A percentile compares a stretch with the other conserved stretches of the same genome.
These are phyloP conservation scores for Pythium phragmitis DNA, from an alignment of 352 stramenopile species.

Conservation along the genomic window DNA sequence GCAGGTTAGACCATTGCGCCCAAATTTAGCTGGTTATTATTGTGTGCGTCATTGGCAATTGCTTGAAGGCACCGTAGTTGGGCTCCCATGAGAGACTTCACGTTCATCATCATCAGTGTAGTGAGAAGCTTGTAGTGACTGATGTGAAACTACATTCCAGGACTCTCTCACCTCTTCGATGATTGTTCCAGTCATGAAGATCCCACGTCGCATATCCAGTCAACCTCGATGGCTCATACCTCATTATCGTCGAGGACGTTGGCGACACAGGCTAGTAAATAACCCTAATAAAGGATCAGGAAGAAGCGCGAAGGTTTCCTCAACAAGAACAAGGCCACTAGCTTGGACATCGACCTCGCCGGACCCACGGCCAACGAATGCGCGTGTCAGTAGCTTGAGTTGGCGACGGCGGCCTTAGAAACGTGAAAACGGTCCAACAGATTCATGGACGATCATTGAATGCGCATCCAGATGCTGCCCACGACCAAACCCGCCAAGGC, in stretches of 20 bases:
- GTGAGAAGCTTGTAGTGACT: too few relatives aligned
- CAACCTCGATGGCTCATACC: constrained; percentile 42
- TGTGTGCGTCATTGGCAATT: too few relatives aligned
- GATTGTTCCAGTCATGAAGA: too few relatives aligned
- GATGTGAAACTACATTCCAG: too few relatives aligned
- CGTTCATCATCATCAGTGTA: too few relatives aligned
- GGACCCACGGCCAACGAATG: constrained; percentile 41
- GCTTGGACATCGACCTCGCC: too few relatives aligned
- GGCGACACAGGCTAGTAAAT: constrained; percentile 58
- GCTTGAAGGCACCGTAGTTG: too few relatives aligned
- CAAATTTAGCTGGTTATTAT: too few relatives aligned
- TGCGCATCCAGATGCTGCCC: constrained; percentile 57
- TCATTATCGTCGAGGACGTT: constrained; percentile 47
- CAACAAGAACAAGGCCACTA: constrained; percentile 38
- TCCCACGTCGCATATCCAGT: too few relatives aligned
- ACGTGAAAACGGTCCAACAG: constrained; percentile 47
- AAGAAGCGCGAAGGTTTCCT: constrained; percentile 57
- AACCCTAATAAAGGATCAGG: constrained; percentile 52
- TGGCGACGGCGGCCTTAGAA: constrained; percentile 41
- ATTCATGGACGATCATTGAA: constrained; percentile 34
- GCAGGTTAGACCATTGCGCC: too few relatives aligned
- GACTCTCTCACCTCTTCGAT: too few relatives aligned
- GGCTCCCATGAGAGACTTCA: too few relatives aligned
- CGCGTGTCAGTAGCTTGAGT: constrained; percentile 42
- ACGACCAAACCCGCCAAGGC: constrained; percentile 38